These are phyloP conservation scores for Cryptococcus deneoformans DNA, from an alignment of 1,284 basidiomycete species.

Conservation along the genomic window DNA sequence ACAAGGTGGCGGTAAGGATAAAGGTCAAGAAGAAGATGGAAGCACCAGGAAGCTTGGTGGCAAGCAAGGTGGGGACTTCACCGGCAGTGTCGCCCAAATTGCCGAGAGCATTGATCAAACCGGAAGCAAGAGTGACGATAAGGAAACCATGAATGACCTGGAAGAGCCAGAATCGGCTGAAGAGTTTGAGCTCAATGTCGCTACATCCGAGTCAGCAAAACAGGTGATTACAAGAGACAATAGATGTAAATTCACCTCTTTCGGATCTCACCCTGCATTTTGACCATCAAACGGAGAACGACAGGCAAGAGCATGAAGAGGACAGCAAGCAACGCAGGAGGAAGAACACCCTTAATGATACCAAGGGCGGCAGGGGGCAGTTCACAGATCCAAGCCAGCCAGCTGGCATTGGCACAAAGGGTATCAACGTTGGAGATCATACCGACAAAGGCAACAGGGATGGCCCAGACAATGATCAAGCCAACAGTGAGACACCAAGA, in stretches of 20 bases:
- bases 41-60: conserved; percentile 72
- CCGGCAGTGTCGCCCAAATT: conserved; percentile 60
- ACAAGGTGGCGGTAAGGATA: conserved; percentile 53
- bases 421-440: conserved; percentile 74
- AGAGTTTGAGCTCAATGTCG: conserved; percentile 82
- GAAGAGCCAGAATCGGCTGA: conserved; percentile 91
- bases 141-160: conserved; percentile 89
- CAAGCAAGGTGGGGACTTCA: conserved; percentile 62
- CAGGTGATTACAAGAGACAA: conserved; percentile 54
- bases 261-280: conserved; percentile 42
- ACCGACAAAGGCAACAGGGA: conserved; percentile 78
- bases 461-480: conserved; percentile 56
- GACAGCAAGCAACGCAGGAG: conserved; percentile 78
- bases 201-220: conserved; percentile 59
- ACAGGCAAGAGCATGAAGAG: conserved; percentile 91
- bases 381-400: conserved; percentile 78
- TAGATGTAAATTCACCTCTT: conserved; percentile 47
- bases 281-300: conserved; percentile 57
- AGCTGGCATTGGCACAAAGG: conserved; percentile 63
- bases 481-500: conserved; percentile 56
- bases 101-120: conserved; percentile 68
- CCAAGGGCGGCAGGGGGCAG: conserved; percentile 61
- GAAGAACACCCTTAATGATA: conserved; percentile 88
- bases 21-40: conserved; percentile 94
- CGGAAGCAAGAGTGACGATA: conserved; percentile 76